Conservation (phyloP, 768 basidiomycete species). For the Termitomyces sp. region DNA sequence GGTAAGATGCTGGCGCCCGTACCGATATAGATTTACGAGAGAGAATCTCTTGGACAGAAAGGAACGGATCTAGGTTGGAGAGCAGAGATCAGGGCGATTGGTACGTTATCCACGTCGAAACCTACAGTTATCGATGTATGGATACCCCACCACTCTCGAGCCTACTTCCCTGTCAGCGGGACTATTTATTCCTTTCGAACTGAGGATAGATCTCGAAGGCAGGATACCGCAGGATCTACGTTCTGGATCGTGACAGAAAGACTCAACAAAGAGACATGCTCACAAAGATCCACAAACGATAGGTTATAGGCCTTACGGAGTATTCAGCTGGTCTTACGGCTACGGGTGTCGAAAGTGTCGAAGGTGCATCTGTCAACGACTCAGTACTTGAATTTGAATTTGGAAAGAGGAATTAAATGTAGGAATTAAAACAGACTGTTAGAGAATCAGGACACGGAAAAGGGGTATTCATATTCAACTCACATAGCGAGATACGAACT, state of each 20-base stretch:
- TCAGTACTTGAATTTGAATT: too few relatives aligned
- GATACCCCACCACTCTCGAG: background rate
- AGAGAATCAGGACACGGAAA: too few relatives aligned
- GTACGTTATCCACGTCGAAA: background rate
- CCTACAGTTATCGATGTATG: conserved; percentile 6
- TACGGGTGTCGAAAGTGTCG: background rate
- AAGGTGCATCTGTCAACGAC: background rate
- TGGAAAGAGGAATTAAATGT: too few relatives aligned
- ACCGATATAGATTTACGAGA: background rate
- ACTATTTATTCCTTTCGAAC: background rate
- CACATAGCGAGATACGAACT: too few relatives aligned
- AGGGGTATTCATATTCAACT: too few relatives aligned
- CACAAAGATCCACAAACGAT: conserved; percentile 10
- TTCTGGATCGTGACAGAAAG: background rate
- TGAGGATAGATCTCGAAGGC: conserved; percentile 31
- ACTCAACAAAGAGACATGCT: background rate
- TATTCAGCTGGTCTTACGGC: background rate
- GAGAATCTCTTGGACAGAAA: background rate
- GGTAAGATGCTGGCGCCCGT: conserved; percentile 9
- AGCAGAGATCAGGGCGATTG: background rate
- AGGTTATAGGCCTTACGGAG: background rate
- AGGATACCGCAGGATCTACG: conserved; percentile 29
- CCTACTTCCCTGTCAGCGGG: background rate
- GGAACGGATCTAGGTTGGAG: background rate
- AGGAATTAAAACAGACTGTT: too few relatives aligned